Percentiles rank a stretch among this genome's conserved stretches.
These are phyloP conservation scores for Chaetothyriales sp. DNA, from an alignment of 2,329 filamentous ascomycete genomes.

Conservation along the genomic window DNA sequence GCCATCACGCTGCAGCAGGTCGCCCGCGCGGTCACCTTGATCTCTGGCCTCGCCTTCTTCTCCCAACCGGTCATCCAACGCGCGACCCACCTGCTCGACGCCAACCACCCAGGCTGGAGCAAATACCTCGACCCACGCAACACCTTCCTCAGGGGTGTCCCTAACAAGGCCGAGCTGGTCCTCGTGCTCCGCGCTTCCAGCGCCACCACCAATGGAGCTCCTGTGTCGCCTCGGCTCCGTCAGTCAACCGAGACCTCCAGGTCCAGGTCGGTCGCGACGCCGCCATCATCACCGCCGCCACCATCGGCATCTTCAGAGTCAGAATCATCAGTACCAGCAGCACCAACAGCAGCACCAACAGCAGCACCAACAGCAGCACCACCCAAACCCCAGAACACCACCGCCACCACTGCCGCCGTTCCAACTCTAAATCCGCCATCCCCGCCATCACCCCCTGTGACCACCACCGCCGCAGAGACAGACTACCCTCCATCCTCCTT, in stretches of 20 bases:
- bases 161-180: conserved; percentile 72
- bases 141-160: conserved; percentile 63
- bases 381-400: too few species aligned
- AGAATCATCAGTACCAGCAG: background rate
- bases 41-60: conserved; percentile 62
- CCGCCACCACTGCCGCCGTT: too few species aligned
- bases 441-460: background rate
- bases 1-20: conserved; percentile 45
- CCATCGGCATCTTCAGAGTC: background rate
- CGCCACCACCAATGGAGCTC: conserved; percentile 66
- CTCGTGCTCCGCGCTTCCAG: conserved; percentile 68
- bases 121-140: conserved; percentile 57
- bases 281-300: conserved; percentile 20
- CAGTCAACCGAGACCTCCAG: conserved; percentile 4
- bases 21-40: conserved; percentile 50
- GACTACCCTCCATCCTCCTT: background rate
- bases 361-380: too few species aligned
- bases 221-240: conserved; percentile 46
- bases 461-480: background rate
- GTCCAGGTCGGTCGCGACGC: conserved; percentile 28
- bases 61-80: conserved; percentile 57
- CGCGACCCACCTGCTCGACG: conserved; percentile 36
- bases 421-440: background rate
- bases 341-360: background rate
- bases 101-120: conserved; percentile 53